Evolutionary conservation across 1,139 yeast species (phyloP), one percentile per base, ranked within the genome.

Genomic region (Waltiozyma sp.): DNA sequence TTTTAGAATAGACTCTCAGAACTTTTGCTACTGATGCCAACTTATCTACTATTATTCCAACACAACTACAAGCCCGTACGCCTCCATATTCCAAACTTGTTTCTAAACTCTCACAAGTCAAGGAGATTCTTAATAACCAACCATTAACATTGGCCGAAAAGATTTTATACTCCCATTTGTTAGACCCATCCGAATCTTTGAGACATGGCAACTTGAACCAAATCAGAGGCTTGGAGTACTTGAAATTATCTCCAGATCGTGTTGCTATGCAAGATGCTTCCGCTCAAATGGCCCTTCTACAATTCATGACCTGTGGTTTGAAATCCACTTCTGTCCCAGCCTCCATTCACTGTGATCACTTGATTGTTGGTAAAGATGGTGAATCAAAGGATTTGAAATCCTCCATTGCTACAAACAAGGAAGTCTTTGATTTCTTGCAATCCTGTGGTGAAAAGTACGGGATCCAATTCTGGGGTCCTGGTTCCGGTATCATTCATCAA

Each of bases 211-310:
- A 69, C 46, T 65, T 76, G 10, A 59, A 69, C 40, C 72, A 77
- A 47, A 75, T 89, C 51, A 75, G 98, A 56, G 98, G 98, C 42
- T 63, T 75, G 47, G 77, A 85, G 47, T 91, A 91, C 62, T 75
- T 91, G 60, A 91, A 91, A 69, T 72, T 91, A 55, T 75, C 80
- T 59, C 98, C 98, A n/a, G 98, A 91, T 62, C 75, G 98, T 57
- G 98, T 91, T 19, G 98, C 98, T 23, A 89, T 89, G 96, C 98
- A 91, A 69, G 98, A 91, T 68, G 98, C 98, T 1, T 84, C 95
- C 21, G 98, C 98, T 2, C 98, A 91, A 66, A 91, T 89, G 85
- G 98, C 98, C 2, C 69, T 91, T 50, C 69, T 91, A 51, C 98
- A 91, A 66, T 91, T 91, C 65, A 89, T 91, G 94, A 87, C 97